These are phyloP conservation scores for Casuarina glauca DNA, from an alignment of 306 rosid genomes.

Conservation along the genomic window DNA sequence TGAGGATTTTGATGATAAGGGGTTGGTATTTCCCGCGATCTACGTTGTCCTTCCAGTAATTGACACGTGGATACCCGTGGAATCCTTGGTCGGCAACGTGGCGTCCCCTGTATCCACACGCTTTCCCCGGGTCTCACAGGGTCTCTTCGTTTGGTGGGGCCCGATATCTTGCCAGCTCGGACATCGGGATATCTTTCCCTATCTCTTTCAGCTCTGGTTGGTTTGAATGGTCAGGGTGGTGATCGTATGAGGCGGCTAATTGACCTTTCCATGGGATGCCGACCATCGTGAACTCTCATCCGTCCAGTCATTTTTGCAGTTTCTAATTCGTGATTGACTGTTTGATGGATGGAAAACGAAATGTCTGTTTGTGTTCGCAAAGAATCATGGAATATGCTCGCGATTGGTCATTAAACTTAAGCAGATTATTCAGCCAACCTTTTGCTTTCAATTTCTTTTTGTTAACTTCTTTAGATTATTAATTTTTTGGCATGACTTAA, in stretches of 20 bases:
- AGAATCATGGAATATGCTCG: not conserved
- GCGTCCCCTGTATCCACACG: slow-evolving; percentile 57
- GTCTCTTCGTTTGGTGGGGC: slow-evolving; percentile 37
- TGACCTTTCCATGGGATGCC: not conserved
- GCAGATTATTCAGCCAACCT: too few species aligned
- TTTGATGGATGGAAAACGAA: not conserved
- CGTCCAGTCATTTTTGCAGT: not conserved
- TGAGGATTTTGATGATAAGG: slow-evolving; percentile 60
- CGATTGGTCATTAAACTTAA: too few species aligned
- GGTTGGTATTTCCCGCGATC: slow-evolving; percentile 74
- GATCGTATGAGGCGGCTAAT: not conserved
- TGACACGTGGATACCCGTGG: slow-evolving; percentile 65
- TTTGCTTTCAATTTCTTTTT: too few species aligned
- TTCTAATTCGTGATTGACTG: not conserved
- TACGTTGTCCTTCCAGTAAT: slow-evolving; percentile 44
- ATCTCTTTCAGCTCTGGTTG: slow-evolving; percentile 35
- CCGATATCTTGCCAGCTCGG: slow-evolving; percentile 60
- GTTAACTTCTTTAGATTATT: too few species aligned
- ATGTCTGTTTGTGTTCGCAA: not conserved
- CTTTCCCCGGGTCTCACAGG: slow-evolving; percentile 16
- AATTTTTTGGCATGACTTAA: too few species aligned
- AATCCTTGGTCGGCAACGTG: slow-evolving; percentile 36
- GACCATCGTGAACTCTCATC: not conserved
- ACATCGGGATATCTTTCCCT: slow-evolving; percentile 41
- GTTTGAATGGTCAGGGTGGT: slow-evolving; percentile 14